Evolutionary conservation across 1,284 basidiomycete species (phyloP), one percentile per base, ranked within the genome.

Genomic region (Boletus smithii): DNA sequence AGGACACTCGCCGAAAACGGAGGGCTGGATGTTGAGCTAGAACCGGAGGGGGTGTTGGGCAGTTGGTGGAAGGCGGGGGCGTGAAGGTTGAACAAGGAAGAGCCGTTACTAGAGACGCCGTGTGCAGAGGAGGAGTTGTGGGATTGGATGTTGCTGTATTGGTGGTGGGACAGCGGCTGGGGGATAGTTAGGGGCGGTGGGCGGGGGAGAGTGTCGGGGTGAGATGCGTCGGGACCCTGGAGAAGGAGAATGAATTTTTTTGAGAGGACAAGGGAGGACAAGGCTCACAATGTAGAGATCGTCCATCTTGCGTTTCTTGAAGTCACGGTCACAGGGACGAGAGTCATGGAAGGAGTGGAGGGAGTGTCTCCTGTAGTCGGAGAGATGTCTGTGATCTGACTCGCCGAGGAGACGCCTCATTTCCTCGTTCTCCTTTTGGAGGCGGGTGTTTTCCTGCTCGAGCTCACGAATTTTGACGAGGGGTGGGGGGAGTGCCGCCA

Each of bases 1-100:
- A 74, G 63, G 73, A 74, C 65, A 86, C 86, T 85, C 79, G 79
- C 85, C 82, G 86, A 88, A 73, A 87, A 88, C 27, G 83, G 77
- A 46, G 85, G 83, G 57, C 81, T 86, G 33, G 83, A 85, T 13
- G 81, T 81, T 24, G 81, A 74, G 61, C 85, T 87, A 16, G 84
- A 83, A n/a, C 76, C 80, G 3, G 82, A 81, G 5, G 84, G 82
- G 9, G 83, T 83, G 60, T 80, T 78, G 18, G 83, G 81, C 61
- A 85, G 69, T 58, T 78, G 66, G 40, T 64, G 76, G 63, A 82
- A 80, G 16, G 75, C 67, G 36, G 79, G 69, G 8, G 73, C 69
- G 45, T 78, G 75, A 8, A 81, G 68, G 54, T 67, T 72, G 67
- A 78, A 78, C 48, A 79, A 59, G 9, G 74, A 70, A 5, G 69